phyloP scores from a whole-genome alignment of 2,329 filamentous ascomycete species.

The Biscogniauxia sp. region DNA sequence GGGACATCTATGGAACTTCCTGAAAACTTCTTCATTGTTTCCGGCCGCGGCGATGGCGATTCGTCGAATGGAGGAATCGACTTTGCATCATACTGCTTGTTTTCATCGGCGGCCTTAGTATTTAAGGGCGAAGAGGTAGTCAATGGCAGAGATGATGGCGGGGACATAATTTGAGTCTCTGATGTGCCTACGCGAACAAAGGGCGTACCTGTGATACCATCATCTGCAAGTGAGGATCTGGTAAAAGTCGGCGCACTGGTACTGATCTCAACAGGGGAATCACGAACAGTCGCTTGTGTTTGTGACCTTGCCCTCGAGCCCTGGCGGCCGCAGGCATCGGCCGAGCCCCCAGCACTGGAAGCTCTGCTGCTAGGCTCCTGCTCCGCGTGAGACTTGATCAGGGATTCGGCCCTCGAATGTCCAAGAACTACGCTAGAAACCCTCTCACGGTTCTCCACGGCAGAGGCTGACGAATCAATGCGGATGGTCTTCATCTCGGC shows the following conservation, averaged over 20 bases:
- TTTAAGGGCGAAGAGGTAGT: conserved; percentile 11
- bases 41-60: conserved; percentile 15
- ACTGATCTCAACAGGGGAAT: conserved; percentile 15
- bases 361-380: conserved; percentile 7
- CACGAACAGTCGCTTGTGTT: conserved; percentile 11
- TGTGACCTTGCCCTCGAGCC: conserved; percentile 18
- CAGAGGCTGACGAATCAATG: conserved; percentile 19
- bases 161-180: conserved; percentile 28
- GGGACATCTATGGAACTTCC: conserved; percentile 58
- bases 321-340: conserved; percentile 6
- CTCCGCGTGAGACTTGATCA: conserved; percentile 13
- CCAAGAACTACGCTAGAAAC: conserved; percentile 17
- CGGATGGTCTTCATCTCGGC: conserved; percentile 30
- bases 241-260: conserved; percentile 18
- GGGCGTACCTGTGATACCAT: conserved; percentile 54
- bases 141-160: conserved; percentile 28
- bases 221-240: conserved; percentile 35
- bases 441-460: conserved; percentile 16
- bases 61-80: conserved; percentile 7
- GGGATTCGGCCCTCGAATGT: conserved; percentile 7
- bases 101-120: conserved; percentile 23
- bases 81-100: conserved; percentile 13
- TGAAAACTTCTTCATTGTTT: conserved; percentile 20
- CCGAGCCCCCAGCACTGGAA: conserved; percentile 5
- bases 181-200: conserved; percentile 48